Conservation (phyloP, 2,329 filamentous ascomycete genomes). For the Sporothrix brasiliensis region DNA sequence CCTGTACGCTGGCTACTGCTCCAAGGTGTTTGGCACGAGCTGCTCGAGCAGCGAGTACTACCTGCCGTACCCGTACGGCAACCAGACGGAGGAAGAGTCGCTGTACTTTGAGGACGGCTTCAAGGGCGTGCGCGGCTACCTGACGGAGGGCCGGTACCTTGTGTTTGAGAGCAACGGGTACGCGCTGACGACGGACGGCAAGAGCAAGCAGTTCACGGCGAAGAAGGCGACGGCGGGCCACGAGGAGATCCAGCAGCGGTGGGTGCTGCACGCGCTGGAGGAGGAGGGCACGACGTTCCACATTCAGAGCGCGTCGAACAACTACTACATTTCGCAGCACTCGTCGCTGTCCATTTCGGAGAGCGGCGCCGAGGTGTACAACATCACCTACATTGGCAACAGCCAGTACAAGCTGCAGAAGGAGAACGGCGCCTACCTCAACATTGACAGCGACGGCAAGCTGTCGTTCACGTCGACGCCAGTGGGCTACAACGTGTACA, state of each 20-base stretch:
- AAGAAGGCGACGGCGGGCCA: conserved; percentile 44
- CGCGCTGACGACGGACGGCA: conserved; percentile 47
- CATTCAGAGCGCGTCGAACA: conserved; percentile 38
- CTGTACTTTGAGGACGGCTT: conserved; percentile 56
- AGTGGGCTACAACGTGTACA: conserved; percentile 37
- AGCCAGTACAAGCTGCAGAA: conserved; percentile 39
- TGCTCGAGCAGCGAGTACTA: conserved; percentile 33
- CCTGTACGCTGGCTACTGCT: conserved; percentile 49
- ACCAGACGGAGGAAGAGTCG: conserved; percentile 44
- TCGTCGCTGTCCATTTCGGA: conserved; percentile 33
- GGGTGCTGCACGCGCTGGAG: conserved; percentile 51
- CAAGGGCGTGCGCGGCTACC: conserved; percentile 54
- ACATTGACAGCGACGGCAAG: conserved; percentile 34
- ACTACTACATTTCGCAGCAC: conserved; percentile 38
- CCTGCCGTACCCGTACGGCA: conserved; percentile 51
- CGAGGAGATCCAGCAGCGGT: conserved; percentile 50
- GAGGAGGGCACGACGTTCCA: conserved; percentile 40
- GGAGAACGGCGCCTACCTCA: conserved; percentile 38
- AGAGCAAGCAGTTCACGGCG: conserved; percentile 35
- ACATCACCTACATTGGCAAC: conserved; percentile 37
- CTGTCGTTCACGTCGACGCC: conserved; percentile 34
- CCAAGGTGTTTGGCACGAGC: conserved; percentile 43
- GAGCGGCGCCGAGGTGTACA: conserved; percentile 38
- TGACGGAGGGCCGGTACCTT: conserved; percentile 59
- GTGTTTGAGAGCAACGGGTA: conserved; percentile 53